Percentiles rank a stretch among this genome's conserved stretches.
These are phyloP conservation scores for Xylona heveae DNA, from an alignment of 495 filamentous ascomycete genomes.

Conservation along the genomic window DNA sequence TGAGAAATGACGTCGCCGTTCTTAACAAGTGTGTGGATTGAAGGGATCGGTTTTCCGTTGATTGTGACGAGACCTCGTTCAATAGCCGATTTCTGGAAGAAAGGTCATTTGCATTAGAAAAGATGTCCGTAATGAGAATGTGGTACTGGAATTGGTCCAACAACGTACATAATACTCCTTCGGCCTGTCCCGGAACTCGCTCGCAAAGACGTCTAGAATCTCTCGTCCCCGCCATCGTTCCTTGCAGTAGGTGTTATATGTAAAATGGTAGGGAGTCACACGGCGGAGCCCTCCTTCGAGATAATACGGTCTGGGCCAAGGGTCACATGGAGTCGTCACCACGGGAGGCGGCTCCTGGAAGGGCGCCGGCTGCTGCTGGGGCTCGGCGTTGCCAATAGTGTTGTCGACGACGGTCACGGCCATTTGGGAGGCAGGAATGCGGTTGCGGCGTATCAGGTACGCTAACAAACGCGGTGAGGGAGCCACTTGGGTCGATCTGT, in stretches of 20 bases:
- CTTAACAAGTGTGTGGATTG: constrained; percentile 35
- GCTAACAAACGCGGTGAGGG: constrained; percentile 35
- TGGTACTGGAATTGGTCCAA: background rate
- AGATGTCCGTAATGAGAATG: background rate
- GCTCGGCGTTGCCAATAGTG: constrained; percentile 13
- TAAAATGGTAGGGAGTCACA: constrained; percentile 76
- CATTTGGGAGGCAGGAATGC: constrained; percentile 26
- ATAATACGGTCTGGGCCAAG: constrained; percentile 52
- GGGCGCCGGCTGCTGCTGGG: constrained; percentile 5
- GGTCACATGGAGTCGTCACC: constrained; percentile 37
- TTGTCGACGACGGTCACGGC: constrained; percentile 27
- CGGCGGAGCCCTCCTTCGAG: constrained; percentile 61
- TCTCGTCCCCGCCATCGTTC: constrained; percentile 63
- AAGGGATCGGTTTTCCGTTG: constrained; percentile 40
- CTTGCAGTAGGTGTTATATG: constrained; percentile 87
- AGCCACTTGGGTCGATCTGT: constrained; percentile 26
- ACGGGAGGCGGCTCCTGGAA: constrained; percentile 25
- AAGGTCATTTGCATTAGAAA: constrained; percentile 3
- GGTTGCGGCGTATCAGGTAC: constrained; percentile 33
- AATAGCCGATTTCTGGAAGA: constrained; percentile 53
- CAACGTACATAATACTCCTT: constrained; percentile 60
- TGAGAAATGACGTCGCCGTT: constrained; percentile 81
- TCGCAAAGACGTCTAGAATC: constrained; percentile 59
- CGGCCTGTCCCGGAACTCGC: constrained; percentile 73
- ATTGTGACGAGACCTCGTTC: constrained; percentile 50